phyloP scores from a whole-genome alignment of 2,329 filamentous ascomycete genomes.

The Pestalotiopsis sp. region DNA sequence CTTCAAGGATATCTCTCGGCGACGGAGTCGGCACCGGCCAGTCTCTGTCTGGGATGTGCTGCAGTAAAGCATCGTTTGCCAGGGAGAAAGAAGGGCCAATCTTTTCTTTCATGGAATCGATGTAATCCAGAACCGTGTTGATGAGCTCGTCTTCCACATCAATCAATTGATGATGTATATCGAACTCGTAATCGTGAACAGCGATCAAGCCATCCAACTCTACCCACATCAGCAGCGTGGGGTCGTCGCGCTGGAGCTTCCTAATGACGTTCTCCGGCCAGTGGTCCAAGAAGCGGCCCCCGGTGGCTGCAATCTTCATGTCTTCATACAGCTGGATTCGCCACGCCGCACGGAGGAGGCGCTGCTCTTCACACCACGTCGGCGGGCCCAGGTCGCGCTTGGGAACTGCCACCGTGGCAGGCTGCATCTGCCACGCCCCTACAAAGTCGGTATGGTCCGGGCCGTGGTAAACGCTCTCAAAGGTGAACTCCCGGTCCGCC shows the following conservation, averaged over 20 bases:
- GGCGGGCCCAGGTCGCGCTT: not conserved
- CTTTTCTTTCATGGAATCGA: not conserved
- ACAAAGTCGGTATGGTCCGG: not conserved
- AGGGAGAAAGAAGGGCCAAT: not conserved
- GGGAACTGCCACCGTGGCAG: not conserved
- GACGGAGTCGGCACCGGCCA: not conserved
- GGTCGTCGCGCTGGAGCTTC: not conserved
- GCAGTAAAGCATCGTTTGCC: not conserved
- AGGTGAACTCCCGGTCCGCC: not conserved
- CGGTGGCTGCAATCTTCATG: not conserved
- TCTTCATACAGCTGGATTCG: not conserved
- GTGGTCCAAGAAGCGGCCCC: not conserved
- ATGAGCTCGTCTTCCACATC: not conserved
- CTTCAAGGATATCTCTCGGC: not conserved
- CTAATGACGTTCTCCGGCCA: not conserved
- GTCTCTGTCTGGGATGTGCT: not conserved
- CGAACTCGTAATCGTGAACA: not conserved
- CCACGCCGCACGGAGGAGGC: not conserved
- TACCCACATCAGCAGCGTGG: not conserved
- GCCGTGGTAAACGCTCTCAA: not conserved
- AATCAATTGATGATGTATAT: not conserved
- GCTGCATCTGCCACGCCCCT: not conserved
- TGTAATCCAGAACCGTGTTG: not conserved
- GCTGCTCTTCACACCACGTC: not conserved
- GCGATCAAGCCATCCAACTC: not conserved